These are phyloP conservation scores for Aspergillus brasiliensis DNA, from an alignment of 2,329 filamentous ascomycete species.

Conservation along the genomic window DNA sequence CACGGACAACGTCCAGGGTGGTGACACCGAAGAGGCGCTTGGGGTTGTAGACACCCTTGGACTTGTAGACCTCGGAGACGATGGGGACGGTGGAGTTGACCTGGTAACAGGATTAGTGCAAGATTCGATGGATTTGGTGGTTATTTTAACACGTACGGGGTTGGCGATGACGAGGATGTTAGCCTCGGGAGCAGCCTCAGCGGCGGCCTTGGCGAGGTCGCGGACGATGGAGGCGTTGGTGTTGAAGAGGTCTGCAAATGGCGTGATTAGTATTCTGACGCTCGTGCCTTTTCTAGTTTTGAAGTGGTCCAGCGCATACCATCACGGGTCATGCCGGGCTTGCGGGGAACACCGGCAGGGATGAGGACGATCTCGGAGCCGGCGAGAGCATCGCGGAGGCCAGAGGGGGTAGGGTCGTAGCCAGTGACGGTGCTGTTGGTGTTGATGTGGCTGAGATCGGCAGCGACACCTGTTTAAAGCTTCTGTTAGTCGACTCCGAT, in stretches of 20 bases:
- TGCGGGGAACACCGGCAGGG: conserved; percentile 96
- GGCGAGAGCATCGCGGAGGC: conserved; percentile 78
- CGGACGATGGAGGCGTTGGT: conserved; percentile 99
- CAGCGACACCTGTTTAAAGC: conserved; percentile 76
- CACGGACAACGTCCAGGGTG: conserved; percentile 97
- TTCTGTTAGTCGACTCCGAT: conserved; percentile 13
- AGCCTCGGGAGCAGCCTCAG: conserved; percentile 84
- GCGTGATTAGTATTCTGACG: conserved; percentile 7
- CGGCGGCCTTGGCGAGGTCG: conserved; percentile 93
- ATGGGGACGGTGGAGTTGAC: conserved; percentile 99
- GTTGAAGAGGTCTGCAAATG: conserved; percentile 85
- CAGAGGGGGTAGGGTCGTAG: conserved; percentile 75
- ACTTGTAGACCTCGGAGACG: conserved; percentile 95
- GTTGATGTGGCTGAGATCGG: conserved; percentile 98
- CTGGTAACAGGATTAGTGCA: conserved; percentile 35
- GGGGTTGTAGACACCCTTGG: conserved; percentile 94
- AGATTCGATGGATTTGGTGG: neutral
- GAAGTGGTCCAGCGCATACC: conserved; percentile 47
- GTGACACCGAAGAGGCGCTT: conserved; percentile 99
- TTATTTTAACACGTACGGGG: conserved; percentile 60
- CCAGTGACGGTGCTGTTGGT: conserved; percentile 94
- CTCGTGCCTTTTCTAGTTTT: neutral
- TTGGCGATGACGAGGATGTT: conserved; percentile 98
- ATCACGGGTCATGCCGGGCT: conserved; percentile 99
- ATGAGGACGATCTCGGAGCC: conserved; percentile 94